A percentile compares a stretch with the other conserved stretches of the same genome.
phyloP scores from a whole-genome alignment of 345 rosid species.

The Ceriops decandra region DNA sequence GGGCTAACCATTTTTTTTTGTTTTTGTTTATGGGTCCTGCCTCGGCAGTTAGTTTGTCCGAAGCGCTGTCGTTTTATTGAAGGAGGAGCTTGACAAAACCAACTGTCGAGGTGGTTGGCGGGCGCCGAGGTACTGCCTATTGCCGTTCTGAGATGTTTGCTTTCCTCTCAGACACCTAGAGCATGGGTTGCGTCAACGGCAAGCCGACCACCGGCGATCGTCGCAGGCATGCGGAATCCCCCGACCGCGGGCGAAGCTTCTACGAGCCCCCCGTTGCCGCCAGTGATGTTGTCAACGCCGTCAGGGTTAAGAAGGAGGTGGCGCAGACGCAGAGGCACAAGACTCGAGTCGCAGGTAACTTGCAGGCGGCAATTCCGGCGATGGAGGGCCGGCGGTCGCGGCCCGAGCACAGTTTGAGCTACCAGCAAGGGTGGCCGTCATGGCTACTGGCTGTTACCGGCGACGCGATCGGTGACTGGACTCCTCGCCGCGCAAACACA shows the following conservation, averaged over 20 bases:
- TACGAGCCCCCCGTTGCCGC: conserved; percentile 29
- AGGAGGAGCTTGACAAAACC: not conserved
- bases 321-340: conserved; percentile 23
- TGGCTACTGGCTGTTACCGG: conserved; percentile 81
- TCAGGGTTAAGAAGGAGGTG: conserved; percentile 26
- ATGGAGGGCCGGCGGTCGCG: conserved; percentile 35
- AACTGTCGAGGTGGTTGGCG: not conserved
- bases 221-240: conserved; percentile 26
- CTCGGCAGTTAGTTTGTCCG: not conserved
- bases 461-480: conserved; percentile 65
- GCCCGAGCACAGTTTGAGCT: conserved; percentile 20
- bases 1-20: conserved; percentile 11
- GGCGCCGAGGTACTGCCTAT: conserved; percentile 11
- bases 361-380: conserved; percentile 27
- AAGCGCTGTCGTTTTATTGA: conserved; percentile 10
- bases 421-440: conserved; percentile 70
- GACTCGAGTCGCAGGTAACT: conserved; percentile 34
- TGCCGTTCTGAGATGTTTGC: conserved; percentile 16
- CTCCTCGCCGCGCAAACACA: conserved; percentile 74
- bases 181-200: conserved; percentile 68
- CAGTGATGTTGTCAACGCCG: conserved; percentile 22
- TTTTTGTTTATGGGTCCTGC: not conserved
- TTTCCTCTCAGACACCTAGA: not conserved
- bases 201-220: conserved; percentile 28
- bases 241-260: conserved; percentile 32